Percentiles rank a stretch among this genome's conserved stretches.
phyloP scores from a whole-genome alignment of 306 rosid genomes.

The Ammopiptanthus mongolicus region DNA sequence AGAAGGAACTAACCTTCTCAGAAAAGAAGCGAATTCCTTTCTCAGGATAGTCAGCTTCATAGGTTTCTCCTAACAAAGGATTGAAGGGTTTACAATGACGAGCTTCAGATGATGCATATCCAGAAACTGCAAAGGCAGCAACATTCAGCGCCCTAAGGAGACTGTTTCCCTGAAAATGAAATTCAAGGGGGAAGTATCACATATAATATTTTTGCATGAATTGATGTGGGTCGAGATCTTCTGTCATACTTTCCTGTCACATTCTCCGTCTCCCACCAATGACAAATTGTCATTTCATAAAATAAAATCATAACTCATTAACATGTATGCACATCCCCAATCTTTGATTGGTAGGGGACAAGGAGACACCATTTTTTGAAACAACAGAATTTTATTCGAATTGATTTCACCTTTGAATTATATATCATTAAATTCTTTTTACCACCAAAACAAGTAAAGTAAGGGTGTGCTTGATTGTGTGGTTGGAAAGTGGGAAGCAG shows the following conservation, averaged over 20 bases:
- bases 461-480: neutral
- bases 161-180: slow-evolving; percentile 70
- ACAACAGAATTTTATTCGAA: too few species aligned
- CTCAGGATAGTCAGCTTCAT: slow-evolving; percentile 91
- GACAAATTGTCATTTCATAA: too few species aligned
- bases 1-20: slow-evolving; percentile 66
- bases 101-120: slow-evolving; percentile 95
- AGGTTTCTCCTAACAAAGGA: slow-evolving; percentile 97
- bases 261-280: too few species aligned
- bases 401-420: neutral
- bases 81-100: slow-evolving; percentile 97
- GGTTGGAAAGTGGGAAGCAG: neutral
- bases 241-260: too few species aligned
- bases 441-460: slow-evolving; percentile 14
- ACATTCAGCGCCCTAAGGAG: slow-evolving; percentile 74
- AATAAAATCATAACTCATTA: too few species aligned
- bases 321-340: too few species aligned
- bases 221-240: too few species aligned
- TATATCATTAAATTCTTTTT: neutral
- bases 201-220: slow-evolving; percentile 1
- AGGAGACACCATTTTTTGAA: too few species aligned
- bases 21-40: slow-evolving; percentile 95
- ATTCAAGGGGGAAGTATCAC: slow-evolving; percentile 8
- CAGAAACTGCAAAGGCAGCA: slow-evolving; percentile 98
- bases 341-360: too few species aligned